Conservation (phyloP, 106 monocot species). For the Dendrobium catenatum region DNA sequence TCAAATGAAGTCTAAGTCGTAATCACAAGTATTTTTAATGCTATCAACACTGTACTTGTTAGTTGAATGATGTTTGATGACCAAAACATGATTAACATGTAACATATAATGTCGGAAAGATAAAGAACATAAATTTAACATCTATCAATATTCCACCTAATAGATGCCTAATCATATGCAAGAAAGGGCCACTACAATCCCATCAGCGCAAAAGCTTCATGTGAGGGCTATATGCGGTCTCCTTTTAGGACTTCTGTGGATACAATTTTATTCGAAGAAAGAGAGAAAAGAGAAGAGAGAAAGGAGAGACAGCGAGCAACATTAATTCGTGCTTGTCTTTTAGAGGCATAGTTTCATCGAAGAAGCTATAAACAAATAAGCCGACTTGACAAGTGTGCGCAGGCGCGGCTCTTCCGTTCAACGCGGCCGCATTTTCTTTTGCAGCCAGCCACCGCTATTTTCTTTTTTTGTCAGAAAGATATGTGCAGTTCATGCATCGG, state of each 20-base stretch:
- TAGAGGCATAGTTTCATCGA: background rate
- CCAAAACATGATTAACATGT: background rate
- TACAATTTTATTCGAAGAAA: background rate
- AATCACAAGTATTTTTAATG: too few relatives aligned
- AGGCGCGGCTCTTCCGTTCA: background rate
- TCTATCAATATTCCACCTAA: background rate
- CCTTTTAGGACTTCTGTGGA: background rate
- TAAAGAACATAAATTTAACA: background rate
- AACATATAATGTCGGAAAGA: background rate
- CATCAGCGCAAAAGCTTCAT: background rate
- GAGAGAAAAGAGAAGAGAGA: background rate
- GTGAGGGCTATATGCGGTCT: background rate
- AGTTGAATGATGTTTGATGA: background rate
- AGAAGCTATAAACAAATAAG: background rate
- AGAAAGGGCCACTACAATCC: background rate
- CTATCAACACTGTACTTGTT: too few relatives aligned
- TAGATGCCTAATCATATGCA: background rate
- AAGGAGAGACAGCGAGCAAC: background rate
- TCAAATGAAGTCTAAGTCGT: too few relatives aligned
- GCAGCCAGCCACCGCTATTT: background rate
- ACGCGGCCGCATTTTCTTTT: background rate
- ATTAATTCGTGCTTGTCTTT: background rate
- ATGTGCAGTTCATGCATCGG: too few relatives aligned
- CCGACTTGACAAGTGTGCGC: background rate
- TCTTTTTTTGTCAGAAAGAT: too few relatives aligned